Percentiles rank a stretch among this genome's conserved stretches.
Evolutionary conservation across 768 basidiomycete genomes (phyloP).

Genomic region (Calocybe cyanea): DNA sequence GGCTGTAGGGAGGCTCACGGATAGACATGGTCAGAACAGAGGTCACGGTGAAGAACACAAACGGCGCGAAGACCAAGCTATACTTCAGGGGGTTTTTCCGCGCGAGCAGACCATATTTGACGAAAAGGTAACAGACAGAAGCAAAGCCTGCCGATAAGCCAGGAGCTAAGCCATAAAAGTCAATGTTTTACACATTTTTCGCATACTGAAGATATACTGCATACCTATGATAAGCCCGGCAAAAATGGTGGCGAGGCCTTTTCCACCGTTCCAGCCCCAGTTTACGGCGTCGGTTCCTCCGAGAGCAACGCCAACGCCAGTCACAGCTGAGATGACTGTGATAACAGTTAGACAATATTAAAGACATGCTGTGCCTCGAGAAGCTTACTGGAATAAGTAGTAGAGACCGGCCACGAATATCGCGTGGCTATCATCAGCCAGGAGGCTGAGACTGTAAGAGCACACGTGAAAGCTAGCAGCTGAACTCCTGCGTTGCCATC

Average conservation of each 20-base stretch:
- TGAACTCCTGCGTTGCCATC: conserved; percentile 24
- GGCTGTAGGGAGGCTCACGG: conserved; percentile 9
- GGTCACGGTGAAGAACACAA: conserved; percentile 25
- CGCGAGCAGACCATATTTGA: conserved; percentile 22
- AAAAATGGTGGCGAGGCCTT: conserved; percentile 25
- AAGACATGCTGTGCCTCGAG: not conserved
- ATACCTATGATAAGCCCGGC: conserved; percentile 21
- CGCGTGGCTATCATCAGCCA: conserved; percentile 25
- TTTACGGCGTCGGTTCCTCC: conserved; percentile 20
- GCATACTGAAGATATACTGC: not conserved
- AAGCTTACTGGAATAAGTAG: conserved; percentile 21
- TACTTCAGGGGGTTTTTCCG: conserved; percentile 19
- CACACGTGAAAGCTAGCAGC: conserved; percentile 24
- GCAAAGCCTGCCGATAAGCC: conserved; percentile 20
- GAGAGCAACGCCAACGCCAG: conserved; percentile 23
- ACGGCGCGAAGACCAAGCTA: conserved; percentile 21
- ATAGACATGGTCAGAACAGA: conserved; percentile 24
- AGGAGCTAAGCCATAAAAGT: conserved; percentile 8
- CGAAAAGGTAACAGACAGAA: conserved; percentile 18
- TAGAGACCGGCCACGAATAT: conserved; percentile 25
- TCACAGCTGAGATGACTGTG: conserved; percentile 20
- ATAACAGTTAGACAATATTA: not conserved
- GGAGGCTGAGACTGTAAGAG: conserved; percentile 20
- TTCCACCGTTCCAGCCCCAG: conserved; percentile 26
- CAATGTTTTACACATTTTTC: not conserved